Percentiles rank a stretch among this genome's conserved stretches.
These are phyloP conservation scores for Ambrosia trifida DNA, from an alignment of 129 eudicot species.

Conservation along the genomic window DNA sequence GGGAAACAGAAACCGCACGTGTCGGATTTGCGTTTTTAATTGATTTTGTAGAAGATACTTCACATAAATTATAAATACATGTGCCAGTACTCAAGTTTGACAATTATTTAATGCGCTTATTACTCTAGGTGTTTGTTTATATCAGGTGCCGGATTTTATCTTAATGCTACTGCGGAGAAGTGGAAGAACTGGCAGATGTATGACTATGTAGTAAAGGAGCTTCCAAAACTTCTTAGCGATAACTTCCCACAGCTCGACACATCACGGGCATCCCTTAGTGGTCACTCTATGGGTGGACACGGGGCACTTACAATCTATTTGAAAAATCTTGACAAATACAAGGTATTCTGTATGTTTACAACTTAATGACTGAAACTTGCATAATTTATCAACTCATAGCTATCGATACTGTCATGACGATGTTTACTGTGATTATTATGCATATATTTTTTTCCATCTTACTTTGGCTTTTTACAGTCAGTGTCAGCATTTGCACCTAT, in stretches of 20 bases:
- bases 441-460: background rate
- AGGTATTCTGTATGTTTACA: constrained; percentile 45
- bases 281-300: constrained; percentile 92
- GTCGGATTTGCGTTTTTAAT: background rate
- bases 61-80: background rate
- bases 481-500: constrained; percentile 97
- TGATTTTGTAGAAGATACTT: background rate
- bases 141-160: constrained; percentile 96
- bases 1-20: constrained; percentile 11
- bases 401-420: background rate
- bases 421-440: constrained; percentile 1
- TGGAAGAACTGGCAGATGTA: constrained; percentile 99
- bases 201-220: constrained; percentile 90
- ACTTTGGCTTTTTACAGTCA: constrained; percentile 50
- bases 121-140: constrained; percentile 6
- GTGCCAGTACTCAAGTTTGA: constrained; percentile 3
- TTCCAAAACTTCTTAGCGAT: constrained; percentile 73
- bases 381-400: background rate
- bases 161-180: constrained; percentile 89
- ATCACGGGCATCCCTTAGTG: constrained; percentile 80
- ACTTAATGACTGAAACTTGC: background rate
- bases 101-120: constrained; percentile 14
- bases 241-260: constrained; percentile 87
- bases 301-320: constrained; percentile 93
- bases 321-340: constrained; percentile 87